Evolutionary conservation across 768 basidiomycete species (phyloP).

Genomic region (Mycena metata): DNA sequence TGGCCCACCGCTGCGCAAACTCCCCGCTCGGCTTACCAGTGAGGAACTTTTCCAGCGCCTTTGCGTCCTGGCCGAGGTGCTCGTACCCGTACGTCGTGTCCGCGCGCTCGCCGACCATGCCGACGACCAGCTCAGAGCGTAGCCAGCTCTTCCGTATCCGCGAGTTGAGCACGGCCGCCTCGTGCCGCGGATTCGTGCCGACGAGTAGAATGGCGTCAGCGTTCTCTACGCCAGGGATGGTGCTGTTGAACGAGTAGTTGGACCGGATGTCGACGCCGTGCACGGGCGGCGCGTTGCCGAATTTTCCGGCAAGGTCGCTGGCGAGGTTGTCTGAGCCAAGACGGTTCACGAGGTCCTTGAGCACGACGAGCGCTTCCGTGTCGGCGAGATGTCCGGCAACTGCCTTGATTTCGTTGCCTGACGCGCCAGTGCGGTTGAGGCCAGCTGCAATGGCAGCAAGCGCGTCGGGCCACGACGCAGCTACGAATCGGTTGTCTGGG

Average conservation of each 20-base stretch:
- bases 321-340: constrained; percentile 95
- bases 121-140: constrained; percentile 87
- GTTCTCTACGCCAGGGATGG: constrained; percentile 89
- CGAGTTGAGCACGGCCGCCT: constrained; percentile 97
- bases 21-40: constrained; percentile 72
- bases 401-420: constrained; percentile 94
- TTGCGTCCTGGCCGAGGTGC: constrained; percentile 83
- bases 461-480: constrained; percentile 93
- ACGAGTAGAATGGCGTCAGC: constrained; percentile 95
- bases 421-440: constrained; percentile 82
- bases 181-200: constrained; percentile 97
- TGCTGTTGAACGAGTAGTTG: constrained; percentile 96
- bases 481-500: constrained; percentile 91
- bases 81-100: constrained; percentile 96
- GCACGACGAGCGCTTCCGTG: constrained; percentile 91
- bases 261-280: constrained; percentile 92
- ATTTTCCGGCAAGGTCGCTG: constrained; percentile 72
- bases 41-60: constrained; percentile 82
- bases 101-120: constrained; percentile 89
- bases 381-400: constrained; percentile 95
- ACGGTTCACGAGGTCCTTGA: constrained; percentile 94
- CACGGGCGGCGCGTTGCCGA: constrained; percentile 74
- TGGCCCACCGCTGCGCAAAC: constrained; percentile 86
- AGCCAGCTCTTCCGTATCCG: constrained; percentile 97
- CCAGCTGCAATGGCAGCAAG: constrained; percentile 84